Conservation (phyloP, 129 eudicot species). For the Rutidosis leptorrhynchoides region DNA sequence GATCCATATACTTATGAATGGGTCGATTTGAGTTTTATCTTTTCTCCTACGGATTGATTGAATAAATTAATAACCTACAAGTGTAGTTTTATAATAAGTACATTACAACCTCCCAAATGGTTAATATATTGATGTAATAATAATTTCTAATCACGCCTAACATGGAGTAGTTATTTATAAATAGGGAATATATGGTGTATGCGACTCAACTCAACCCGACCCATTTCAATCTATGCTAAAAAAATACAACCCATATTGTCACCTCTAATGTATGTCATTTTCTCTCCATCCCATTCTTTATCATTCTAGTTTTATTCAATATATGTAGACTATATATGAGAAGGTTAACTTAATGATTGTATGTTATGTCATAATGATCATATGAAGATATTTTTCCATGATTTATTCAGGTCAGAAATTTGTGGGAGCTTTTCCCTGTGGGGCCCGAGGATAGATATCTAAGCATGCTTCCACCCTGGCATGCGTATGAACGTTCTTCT, state of each 20-base stretch:
- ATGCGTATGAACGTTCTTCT: constrained; percentile 89
- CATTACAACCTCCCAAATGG: too few relatives aligned
- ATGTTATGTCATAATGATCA: neutral
- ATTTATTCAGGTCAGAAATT: constrained; percentile 47
- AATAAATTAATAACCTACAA: too few relatives aligned
- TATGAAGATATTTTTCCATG: constrained; percentile 4
- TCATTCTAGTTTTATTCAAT: neutral
- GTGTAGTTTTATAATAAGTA: too few relatives aligned
- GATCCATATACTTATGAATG: neutral
- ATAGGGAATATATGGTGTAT: too few relatives aligned
- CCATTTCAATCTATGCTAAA: neutral
- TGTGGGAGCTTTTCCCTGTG: constrained; percentile 74
- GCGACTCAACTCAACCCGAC: neutral
- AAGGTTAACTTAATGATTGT: neutral
- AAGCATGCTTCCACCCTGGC: constrained; percentile 99
- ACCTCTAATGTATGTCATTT: neutral
- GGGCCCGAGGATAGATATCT: constrained; percentile 79
- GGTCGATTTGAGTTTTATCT: too few relatives aligned
- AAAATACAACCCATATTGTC: neutral
- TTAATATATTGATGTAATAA: neutral
- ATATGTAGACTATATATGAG: constrained; percentile 2
- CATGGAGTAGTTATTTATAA: too few relatives aligned
- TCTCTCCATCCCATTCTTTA: constrained; percentile 6
- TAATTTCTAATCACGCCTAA: neutral
- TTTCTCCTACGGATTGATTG: too few relatives aligned